These are phyloP conservation scores for Stagonosporopsis tanaceti DNA, from an alignment of 2,329 filamentous ascomycete species.

Conservation along the genomic window DNA sequence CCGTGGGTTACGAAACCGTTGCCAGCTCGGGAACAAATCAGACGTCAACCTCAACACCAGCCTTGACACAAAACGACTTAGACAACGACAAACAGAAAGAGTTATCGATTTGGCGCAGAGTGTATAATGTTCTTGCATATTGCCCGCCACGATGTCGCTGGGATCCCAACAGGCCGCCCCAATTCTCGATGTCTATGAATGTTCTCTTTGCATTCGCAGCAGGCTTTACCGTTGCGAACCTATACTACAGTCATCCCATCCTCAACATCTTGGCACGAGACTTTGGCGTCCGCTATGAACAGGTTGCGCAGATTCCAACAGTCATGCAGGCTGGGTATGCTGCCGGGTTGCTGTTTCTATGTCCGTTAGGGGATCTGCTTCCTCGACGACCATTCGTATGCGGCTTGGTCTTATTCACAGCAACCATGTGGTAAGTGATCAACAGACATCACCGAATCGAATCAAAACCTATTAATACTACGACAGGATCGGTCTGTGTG, in stretches of 20 bases:
- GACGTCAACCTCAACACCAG: not conserved
- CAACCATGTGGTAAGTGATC: conserved; percentile 66
- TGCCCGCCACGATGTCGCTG: conserved; percentile 73
- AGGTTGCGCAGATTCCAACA: conserved; percentile 73
- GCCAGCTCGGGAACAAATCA: conserved; percentile 1
- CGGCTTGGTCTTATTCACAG: conserved; percentile 70
- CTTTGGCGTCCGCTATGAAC: conserved; percentile 74
- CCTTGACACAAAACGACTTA: not conserved
- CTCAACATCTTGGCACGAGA: conserved; percentile 76
- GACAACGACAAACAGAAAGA: conserved; percentile 1
- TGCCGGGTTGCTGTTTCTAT: conserved; percentile 74
- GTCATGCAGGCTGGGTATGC: conserved; percentile 83
- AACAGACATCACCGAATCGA: not conserved
- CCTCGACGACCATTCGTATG: conserved; percentile 74
- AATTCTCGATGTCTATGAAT: conserved; percentile 74
- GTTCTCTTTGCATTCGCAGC: conserved; percentile 72
- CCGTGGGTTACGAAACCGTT: not conserved
- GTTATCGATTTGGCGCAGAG: conserved; percentile 28
- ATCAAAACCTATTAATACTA: not conserved
- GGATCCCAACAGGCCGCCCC: conserved; percentile 69
- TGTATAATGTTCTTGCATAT: conserved; percentile 58
- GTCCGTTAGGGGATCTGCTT: conserved; percentile 76
- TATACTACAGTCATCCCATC: conserved; percentile 84
- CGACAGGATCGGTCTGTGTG: conserved; percentile 67
- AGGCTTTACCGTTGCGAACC: conserved; percentile 80